Base-by-base conservation (phyloP, 176 grass and related monocot species). In the Oryza meridionalis region DNA sequence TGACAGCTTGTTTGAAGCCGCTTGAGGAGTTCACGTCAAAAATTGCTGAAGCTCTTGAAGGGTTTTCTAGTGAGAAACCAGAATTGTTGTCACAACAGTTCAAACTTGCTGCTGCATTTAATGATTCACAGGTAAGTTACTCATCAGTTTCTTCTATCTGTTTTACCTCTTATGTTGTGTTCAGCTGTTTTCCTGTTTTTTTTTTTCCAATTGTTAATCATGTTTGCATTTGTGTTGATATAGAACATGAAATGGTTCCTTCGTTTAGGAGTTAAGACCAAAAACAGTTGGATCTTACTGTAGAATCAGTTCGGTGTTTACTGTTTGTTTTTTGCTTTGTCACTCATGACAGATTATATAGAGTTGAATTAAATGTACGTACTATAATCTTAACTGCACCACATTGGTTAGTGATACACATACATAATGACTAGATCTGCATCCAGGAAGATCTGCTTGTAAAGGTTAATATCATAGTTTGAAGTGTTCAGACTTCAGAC, bases 41-140 rank as follows among this genome's bases (percentile, higher is more conserved):
- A 87, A 80, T 99, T 72, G 70, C 90, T 72, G 89, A 92, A 79
- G 84, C 85, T 58, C 77, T 98, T 45, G 89, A 92, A 90, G 87
- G 77, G 21, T 87, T 66, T 81, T 76, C 70, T 88, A 77, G 73
- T 45, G 84, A 99, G 53, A 77, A 80, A 27, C 77, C 88, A 68
- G 93, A 96, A 82, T 33, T 86, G 16, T 88, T 96, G 26, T 81
- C 84, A 32, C 91, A 94, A 58, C 93, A 96, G 47, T 92, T 85
- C 5, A 88, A 83, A 67, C 91, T 99, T 49, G 67, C 64, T 53
- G 73, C 77, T 84, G 91, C 96, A 83, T 94, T 96, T 87, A 82
- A 85, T 87, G 96, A 99, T 90, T 94, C 75, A 83, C 89, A 96
- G 96, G 96, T 99, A 88, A 83, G 14, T 66, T 12, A 13, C 8